These are phyloP conservation scores for Fusarium pilosicola DNA, from an alignment of 2,329 filamentous ascomycete genomes.

Conservation along the genomic window DNA sequence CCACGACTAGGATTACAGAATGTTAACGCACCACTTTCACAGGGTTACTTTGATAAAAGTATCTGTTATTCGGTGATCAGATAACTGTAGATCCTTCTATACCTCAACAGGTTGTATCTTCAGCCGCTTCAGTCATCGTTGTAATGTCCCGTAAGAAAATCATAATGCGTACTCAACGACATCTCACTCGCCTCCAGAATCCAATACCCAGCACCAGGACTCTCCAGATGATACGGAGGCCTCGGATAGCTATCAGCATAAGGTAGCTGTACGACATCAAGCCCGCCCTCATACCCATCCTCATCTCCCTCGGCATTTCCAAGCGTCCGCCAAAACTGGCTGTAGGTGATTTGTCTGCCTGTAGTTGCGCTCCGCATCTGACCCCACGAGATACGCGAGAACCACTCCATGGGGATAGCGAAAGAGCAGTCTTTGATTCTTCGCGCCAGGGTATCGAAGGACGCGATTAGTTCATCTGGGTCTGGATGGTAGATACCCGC, in stretches of 20 bases:
- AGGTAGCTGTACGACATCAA: not conserved
- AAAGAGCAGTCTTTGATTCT: not conserved
- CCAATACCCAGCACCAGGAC: not conserved
- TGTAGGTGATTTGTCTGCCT: not conserved
- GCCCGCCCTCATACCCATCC: not conserved
- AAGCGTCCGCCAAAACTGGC: not conserved
- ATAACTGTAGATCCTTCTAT: not conserved
- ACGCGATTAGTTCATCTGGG: not conserved
- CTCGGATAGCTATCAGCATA: slow-evolving; percentile 4
- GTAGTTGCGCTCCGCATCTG: not conserved
- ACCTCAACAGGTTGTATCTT: rapidly evolving
- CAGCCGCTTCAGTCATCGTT: not conserved
- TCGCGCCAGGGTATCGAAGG: not conserved
- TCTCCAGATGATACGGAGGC: not conserved
- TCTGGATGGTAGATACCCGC: rapidly evolving
- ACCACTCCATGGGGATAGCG: not conserved
- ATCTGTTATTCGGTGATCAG: rapidly evolving
- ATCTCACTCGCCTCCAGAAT: not conserved
- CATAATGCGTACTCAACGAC: not conserved
- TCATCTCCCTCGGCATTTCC: not conserved
- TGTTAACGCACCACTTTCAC: not conserved
- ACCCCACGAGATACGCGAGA: not conserved
- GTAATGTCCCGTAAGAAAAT: not conserved
- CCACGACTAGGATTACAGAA: not conserved
- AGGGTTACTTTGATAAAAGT: not conserved